Percentiles rank a stretch among this genome's conserved stretches.
Conservation (phyloP, 495 filamentous ascomycete genomes). For the Hapsidospora chrysogenum region DNA sequence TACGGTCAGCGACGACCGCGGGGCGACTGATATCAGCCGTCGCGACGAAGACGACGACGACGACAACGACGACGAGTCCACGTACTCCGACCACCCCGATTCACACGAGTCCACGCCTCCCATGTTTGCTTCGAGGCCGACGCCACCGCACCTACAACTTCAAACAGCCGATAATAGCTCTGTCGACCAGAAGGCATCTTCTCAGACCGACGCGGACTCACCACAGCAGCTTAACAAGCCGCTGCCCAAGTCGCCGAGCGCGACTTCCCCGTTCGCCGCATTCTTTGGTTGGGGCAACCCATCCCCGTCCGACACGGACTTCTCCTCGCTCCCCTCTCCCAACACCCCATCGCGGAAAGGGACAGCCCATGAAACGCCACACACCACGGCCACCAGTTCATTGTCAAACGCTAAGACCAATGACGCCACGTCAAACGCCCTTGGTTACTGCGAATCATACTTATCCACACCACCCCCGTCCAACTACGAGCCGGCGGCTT, state of each 20-base stretch:
- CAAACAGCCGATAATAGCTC: conserved; percentile 15
- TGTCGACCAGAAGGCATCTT: conserved; percentile 7
- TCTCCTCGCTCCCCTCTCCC: conserved; percentile 31
- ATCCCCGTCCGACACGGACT: conserved; percentile 31
- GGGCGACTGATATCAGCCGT: conserved; percentile 4
- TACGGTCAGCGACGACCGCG: no score
- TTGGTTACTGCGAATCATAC: conserved; percentile 28
- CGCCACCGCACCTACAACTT: conserved; percentile 32
- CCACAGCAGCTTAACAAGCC: conserved; percentile 27
- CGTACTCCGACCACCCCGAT: conserved; percentile 12
- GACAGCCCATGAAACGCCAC: conserved; percentile 17
- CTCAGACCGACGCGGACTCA: conserved; percentile 5
- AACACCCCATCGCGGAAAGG: conserved; percentile 18
- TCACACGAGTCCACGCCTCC: conserved; percentile 8
- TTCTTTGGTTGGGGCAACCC: conserved; percentile 37
- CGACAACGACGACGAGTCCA: conserved; percentile 15
- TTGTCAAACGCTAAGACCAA: conserved; percentile 10
- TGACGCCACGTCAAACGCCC: conserved; percentile 12
- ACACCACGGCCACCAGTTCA: conserved; percentile 13
- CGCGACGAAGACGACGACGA: conserved; percentile 18
- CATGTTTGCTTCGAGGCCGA: conserved; percentile 28
- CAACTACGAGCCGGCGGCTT: conserved; percentile 8
- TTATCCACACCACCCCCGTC: conserved; percentile 26
- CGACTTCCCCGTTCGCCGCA: conserved; percentile 29
- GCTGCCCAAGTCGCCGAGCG: conserved; percentile 31